phyloP scores from a whole-genome alignment of 1,284 basidiomycete genomes.

The Malassezia nana region DNA sequence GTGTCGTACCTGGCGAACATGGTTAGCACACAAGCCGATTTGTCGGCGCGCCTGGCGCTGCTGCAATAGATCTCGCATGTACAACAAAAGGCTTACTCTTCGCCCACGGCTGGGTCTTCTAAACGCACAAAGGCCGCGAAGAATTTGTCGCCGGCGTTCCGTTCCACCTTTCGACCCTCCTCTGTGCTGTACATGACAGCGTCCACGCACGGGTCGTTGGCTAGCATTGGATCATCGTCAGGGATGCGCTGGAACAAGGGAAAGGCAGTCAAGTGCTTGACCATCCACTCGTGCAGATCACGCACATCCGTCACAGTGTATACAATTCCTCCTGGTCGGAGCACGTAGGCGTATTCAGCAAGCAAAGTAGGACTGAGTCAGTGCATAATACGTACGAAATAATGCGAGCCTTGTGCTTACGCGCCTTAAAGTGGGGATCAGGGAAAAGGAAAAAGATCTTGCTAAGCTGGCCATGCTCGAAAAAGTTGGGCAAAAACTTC shows the following conservation, averaged over 20 bases:
- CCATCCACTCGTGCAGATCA: conserved; percentile 94
- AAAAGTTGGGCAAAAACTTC: conserved; percentile 98
- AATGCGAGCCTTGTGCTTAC: conserved; percentile 93
- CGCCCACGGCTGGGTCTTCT: conserved; percentile 22
- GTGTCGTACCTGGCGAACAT: conserved; percentile 90
- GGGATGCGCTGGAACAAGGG: conserved; percentile 74
- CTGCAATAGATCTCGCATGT: conserved; percentile 50
- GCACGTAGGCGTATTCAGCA: conserved; percentile 80
- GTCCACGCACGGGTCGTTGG: conserved; percentile 53
- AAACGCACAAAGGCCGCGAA: conserved; percentile 63
- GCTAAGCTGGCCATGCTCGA: conserved; percentile 64
- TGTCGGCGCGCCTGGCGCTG: conserved; percentile 77
- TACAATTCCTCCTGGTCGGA: conserved; percentile 79
- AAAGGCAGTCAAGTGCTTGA: conserved; percentile 68
- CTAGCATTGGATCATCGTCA: conserved; percentile 54
- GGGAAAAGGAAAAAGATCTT: conserved; percentile 98
- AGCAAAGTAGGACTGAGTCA: conserved; percentile 62
- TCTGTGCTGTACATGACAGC: conserved; percentile 55
- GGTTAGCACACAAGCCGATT: conserved; percentile 84
- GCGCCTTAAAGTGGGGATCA: conserved; percentile 94
- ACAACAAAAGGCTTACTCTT: conserved; percentile 16
- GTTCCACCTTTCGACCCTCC: conserved; percentile 90
- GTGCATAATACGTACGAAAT: conserved; percentile 57
- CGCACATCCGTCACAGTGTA: conserved; percentile 97
- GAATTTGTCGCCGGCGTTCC: conserved; percentile 82